Evolutionary conservation across 208 protist genomes (phyloP), one percentile per base, ranked within the genome.

Genomic region (Leishmania amazonensis): DNA sequence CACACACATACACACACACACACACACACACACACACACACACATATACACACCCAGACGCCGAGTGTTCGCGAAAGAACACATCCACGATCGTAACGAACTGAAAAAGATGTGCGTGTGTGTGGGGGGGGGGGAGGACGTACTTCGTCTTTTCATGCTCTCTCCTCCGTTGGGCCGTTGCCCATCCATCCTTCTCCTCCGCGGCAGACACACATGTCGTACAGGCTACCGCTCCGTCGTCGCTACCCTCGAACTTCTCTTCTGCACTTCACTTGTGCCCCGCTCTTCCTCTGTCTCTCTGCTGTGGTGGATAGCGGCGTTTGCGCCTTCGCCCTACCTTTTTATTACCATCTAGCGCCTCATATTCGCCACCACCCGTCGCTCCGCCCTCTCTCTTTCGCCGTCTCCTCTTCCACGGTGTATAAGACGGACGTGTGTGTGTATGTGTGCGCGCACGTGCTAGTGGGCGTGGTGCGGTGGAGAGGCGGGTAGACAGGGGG

Each of bases 281-380:
- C 28, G 3, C 58, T 31, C 58, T 19, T 40, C 8, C 57, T n/a
- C 57, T 67, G 8, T 38, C 62, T 21, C 62, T 67, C n/a, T 31
- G 31, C 13, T 67, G n/a, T 38, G 13, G 31, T 40, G 9, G 31
- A 38, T 67, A 11, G 40, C 31, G 62, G 13, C 15, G 13, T 38
- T 38, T 15, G 3, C n/a, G 58, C 1, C 62, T 67, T 53, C 15
- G 13, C 49, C 15, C 3, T 0, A 9, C 49, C 62, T 35, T 21
- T n/a, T 38, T 67, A 21, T 11, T 35, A 31, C 28, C 13, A 47
- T 73, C 49, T 15, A 62, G 35, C 57, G 28, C 45, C 24, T 79
- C 28, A n/a, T 47, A n/a, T 76, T 42, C 40, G 13, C 49, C 38
- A 38, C 64, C 75, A 28, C 77, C 75, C 64, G 57, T 70, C 83